phyloP scores from a whole-genome alignment of 2,329 filamentous ascomycete genomes.

The Beauveria caledonica region DNA sequence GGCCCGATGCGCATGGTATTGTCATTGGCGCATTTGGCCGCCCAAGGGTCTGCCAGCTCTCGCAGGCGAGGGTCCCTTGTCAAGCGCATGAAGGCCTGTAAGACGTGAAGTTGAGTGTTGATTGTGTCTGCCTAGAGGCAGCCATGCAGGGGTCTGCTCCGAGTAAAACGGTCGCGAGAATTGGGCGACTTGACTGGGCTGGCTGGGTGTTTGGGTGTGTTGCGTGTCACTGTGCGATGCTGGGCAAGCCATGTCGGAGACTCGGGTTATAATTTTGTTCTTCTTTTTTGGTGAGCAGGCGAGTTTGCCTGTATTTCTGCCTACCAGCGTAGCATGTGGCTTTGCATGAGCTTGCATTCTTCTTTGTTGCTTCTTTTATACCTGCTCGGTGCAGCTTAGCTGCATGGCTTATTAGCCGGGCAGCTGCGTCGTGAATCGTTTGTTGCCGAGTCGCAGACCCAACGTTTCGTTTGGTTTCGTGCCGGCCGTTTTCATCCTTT shows the following conservation, averaged over 20 bases:
- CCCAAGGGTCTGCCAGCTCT: no score
- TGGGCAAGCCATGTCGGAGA: background rate
- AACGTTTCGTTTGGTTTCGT: background rate
- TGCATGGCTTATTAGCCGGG: background rate
- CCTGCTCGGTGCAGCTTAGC: background rate
- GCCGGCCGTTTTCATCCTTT: background rate
- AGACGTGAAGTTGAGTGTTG: background rate
- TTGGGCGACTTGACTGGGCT: background rate
- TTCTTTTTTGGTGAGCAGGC: background rate
- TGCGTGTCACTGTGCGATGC: background rate
- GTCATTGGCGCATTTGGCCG: background rate
- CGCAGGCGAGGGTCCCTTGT: no score
- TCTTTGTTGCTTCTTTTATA: background rate
- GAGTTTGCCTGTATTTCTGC: background rate
- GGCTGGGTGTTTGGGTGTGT: background rate
- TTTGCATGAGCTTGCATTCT: background rate
- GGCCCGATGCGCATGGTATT: background rate
- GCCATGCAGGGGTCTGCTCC: background rate
- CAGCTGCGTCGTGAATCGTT: conserved; percentile 1
- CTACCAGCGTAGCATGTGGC: background rate
- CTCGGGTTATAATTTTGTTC: background rate
- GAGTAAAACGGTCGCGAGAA: background rate
- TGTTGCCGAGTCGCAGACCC: background rate
- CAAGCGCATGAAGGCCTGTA: no score
- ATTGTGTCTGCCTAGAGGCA: background rate